Evolutionary conservation across 2,329 filamentous ascomycete genomes (phyloP).

Genomic region (Fusarium bactridioides): DNA sequence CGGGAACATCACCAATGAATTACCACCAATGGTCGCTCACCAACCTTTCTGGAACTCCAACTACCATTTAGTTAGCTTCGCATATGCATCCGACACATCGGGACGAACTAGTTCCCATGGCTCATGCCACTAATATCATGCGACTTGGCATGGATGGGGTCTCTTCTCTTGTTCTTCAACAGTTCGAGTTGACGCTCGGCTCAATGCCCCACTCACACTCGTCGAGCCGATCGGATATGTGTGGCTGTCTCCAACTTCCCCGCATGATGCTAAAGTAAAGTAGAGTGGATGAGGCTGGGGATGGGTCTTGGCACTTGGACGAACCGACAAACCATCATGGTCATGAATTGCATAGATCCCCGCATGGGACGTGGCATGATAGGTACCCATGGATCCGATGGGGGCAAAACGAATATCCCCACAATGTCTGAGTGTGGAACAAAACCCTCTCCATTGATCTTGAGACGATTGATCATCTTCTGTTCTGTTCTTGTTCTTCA

Average conservation of each 20-base stretch:
- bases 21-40: neutral
- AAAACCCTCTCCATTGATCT: conserved; percentile 17
- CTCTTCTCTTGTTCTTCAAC: neutral
- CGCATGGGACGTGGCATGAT: conserved; percentile 25
- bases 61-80: neutral
- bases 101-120: neutral
- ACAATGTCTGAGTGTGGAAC: conserved; percentile 15
- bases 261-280: conserved; percentile 26
- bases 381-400: conserved; percentile 13
- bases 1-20: neutral
- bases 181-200: conserved; percentile 19
- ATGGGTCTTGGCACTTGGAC: neutral
- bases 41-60: neutral
- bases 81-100: neutral
- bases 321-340: conserved; percentile 4
- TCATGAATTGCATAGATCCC: neutral
- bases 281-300: conserved; percentile 10
- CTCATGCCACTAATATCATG: conserved; percentile 3
- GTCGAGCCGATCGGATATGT: conserved; percentile 41
- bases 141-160: conserved; percentile 3
- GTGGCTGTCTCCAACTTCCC: conserved; percentile 39
- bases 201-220: conserved; percentile 39
- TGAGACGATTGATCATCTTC: conserved; percentile 1
- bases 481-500: neutral
- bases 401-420: conserved; percentile 6